phyloP scores from a whole-genome alignment of 768 basidiomycete species.

The Galerina sulciceps region DNA sequence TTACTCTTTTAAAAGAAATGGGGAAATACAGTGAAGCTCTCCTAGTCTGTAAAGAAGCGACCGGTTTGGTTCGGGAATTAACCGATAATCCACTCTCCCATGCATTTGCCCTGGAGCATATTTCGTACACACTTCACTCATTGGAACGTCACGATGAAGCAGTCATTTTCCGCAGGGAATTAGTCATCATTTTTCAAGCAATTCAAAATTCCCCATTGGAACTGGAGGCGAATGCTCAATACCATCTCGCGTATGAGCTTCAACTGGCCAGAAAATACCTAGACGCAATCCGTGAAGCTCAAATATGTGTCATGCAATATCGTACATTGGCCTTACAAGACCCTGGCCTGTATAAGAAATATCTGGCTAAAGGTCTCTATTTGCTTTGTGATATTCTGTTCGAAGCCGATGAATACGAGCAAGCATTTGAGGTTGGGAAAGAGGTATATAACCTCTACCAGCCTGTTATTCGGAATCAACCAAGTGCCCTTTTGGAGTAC shows the following conservation, averaged over 20 bases:
- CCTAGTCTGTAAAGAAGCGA: not conserved
- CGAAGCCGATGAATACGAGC: not conserved
- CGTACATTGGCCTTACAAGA: slow-evolving; percentile 1
- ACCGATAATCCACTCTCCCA: not conserved
- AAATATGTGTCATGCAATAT: too few relatives aligned
- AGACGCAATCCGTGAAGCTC: not conserved
- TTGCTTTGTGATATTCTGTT: not conserved
- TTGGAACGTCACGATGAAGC: too few relatives aligned
- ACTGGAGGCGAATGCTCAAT: slow-evolving; percentile 4
- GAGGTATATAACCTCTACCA: slow-evolving; percentile 1
- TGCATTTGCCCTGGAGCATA: slow-evolving; percentile 1
- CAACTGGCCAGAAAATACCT: not conserved
- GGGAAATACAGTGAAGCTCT: not conserved
- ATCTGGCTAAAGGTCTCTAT: not conserved
- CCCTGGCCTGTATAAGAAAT: not conserved
- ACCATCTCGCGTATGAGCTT: slow-evolving; percentile 6
- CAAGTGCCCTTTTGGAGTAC: not conserved
- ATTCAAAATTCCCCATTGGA: not conserved
- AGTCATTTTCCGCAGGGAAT: not conserved
- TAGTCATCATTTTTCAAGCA: not conserved
- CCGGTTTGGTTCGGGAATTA: not conserved
- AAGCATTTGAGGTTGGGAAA: slow-evolving; percentile 1
- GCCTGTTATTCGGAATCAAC: not conserved
- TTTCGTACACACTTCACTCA: not conserved
- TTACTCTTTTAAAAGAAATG: not conserved